Evolutionary conservation across 306 rosid genomes (phyloP), one percentile per base, ranked within the genome.

Genomic region (Vicia villosa): DNA sequence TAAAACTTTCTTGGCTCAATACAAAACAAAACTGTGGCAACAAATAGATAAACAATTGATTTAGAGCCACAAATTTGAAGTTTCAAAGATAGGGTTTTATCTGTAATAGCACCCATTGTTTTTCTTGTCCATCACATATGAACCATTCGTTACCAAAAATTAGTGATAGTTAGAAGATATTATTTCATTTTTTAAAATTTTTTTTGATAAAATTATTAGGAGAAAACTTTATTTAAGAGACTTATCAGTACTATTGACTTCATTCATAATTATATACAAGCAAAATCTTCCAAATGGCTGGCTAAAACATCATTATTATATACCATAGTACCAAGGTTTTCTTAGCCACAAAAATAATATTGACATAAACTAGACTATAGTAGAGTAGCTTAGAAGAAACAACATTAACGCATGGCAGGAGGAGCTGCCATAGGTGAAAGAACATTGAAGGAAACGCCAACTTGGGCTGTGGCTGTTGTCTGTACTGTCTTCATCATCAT

Each of bases 401-500:
- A 10, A 34, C 10, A 63, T 46, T 50, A 43, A 30, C 11, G n/a
- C n/a, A 80, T 80, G 84, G 84, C 71, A 0, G 83, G 59, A n/a
- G 70, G 11, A 69, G 56, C 22, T 63, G 56, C 22, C 17, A 2
- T 76, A 1, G 85, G 78, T 70, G 89, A 83, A 30, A 85, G 90
- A 74, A 43, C 60, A n/a, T 69, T 89, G 61, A 42, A 50, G 54
- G 86, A 83, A 45, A 87, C 92, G 11, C 90, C 96, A 14, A 81
- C 92, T 30, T 89, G 96, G 96, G 88, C 96, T 0, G 87, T 89
- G 10, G 92, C 96, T 42, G 67, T 38, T 10, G 89, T 87, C n/a
- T 87, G 96, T 12, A 51, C 85, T 21, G 85, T 80, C 4, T 80
- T 87, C 28, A n/a, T 89, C 34, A 55, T 87, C 15, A 20, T 89